A percentile compares a stretch with the other conserved stretches of the same genome.
These are phyloP conservation scores for Glycyrrhiza uralensis DNA, from an alignment of 306 rosid species.

Conservation along the genomic window DNA sequence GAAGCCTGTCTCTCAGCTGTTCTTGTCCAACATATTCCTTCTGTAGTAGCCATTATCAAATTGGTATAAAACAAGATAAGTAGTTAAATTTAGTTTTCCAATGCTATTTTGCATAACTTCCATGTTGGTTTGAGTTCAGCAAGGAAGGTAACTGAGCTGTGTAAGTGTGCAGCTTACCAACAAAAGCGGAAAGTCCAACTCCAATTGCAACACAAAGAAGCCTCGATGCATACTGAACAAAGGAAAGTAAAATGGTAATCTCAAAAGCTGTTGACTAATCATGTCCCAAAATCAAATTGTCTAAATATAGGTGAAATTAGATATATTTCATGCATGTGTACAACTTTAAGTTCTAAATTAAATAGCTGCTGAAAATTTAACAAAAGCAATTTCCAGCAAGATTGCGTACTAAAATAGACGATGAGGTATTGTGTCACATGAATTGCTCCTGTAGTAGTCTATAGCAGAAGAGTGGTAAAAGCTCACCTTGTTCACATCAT, in stretches of 20 bases:
- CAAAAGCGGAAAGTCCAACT: constrained; percentile 74
- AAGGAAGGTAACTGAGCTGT: background rate
- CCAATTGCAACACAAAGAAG: constrained; percentile 73
- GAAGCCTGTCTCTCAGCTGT: constrained; percentile 90
- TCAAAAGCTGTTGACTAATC: constrained; percentile 24
- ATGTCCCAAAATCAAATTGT: background rate
- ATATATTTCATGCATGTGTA: background rate
- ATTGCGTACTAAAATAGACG: background rate
- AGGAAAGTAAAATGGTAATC: constrained; percentile 1
- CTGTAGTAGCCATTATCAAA: constrained; percentile 45
- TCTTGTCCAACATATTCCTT: constrained; percentile 85
- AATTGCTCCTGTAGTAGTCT: background rate
- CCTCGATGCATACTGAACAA: constrained; percentile 63
- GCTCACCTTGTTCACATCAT: constrained; percentile 70
- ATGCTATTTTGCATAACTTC: background rate
- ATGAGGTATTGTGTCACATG: background rate
- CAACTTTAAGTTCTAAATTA: background rate
- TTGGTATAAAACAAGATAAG: constrained; percentile 8
- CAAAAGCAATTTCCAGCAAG: constrained; percentile 5
- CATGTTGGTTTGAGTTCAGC: background rate
- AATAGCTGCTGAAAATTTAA: background rate
- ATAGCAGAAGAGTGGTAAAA: background rate
- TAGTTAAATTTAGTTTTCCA: constrained; percentile 9
- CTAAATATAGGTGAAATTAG: background rate
- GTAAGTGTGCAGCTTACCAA: constrained; percentile 48